phyloP scores from a whole-genome alignment of 257 asterid genomes.

The Capsicum chinense region DNA sequence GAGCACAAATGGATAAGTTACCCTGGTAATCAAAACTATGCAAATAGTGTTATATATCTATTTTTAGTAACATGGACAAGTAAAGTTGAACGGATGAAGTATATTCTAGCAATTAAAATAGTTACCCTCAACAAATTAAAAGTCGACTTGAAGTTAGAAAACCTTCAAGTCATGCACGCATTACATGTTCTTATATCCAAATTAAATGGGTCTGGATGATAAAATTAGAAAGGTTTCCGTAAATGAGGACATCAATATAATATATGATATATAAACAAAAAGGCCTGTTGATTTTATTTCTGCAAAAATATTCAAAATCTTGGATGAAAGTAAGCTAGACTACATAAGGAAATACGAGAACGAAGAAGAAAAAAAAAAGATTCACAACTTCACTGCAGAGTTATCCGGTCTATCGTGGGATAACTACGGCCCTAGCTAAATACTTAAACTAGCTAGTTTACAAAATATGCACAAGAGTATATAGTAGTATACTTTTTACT shows the following conservation, averaged over 20 bases:
- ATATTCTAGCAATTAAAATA: not conserved
- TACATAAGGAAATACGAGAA: not conserved
- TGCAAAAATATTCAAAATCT: not conserved
- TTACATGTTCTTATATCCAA: not conserved
- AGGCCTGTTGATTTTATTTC: not conserved
- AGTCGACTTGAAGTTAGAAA: not conserved
- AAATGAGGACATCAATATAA: not conserved
- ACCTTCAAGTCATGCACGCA: too few relatives aligned
- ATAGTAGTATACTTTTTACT: too few relatives aligned
- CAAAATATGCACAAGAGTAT: too few relatives aligned
- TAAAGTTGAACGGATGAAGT: too few relatives aligned
- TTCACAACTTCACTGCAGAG: not conserved
- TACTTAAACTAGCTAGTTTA: too few relatives aligned
- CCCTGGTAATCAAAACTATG: too few relatives aligned
- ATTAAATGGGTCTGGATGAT: not conserved
- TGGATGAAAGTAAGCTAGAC: not conserved
- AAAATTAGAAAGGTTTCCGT: not conserved
- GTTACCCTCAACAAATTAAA: not conserved
- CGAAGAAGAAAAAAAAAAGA: not conserved
- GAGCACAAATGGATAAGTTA: too few relatives aligned
- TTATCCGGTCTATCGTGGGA: not conserved
- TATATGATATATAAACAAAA: not conserved
- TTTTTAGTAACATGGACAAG: too few relatives aligned
- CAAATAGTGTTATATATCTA: too few relatives aligned
- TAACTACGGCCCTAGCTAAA: not conserved